Percentiles rank a stretch among this genome's conserved stretches.
These are phyloP conservation scores for Nadsonia fulvescens DNA, from an alignment of 805 yeast genomes.

Conservation along the genomic window DNA sequence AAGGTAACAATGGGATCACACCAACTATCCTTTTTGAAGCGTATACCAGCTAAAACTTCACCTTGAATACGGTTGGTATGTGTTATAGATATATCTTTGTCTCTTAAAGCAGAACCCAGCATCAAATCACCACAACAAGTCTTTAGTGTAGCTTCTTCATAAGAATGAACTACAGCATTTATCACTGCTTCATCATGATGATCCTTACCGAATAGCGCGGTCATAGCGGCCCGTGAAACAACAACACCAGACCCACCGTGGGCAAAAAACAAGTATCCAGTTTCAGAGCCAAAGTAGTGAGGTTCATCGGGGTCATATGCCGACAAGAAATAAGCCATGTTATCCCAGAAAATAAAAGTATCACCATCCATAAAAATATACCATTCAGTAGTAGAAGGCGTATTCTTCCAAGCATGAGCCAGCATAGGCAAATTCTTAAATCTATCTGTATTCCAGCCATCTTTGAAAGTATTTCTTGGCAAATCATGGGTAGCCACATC, in stretches of 20 bases:
- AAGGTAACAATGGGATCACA: conserved; percentile 17
- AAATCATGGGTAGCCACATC: conserved; percentile 8
- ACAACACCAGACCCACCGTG: conserved; percentile 24
- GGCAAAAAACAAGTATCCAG: conserved; percentile 16
- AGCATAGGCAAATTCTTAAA: conserved; percentile 22
- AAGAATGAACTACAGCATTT: conserved; percentile 7
- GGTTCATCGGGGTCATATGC: conserved; percentile 14
- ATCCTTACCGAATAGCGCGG: conserved; percentile 12
- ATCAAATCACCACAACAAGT: conserved; percentile 22
- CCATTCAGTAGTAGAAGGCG: conserved; percentile 18
- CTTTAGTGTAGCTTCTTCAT: conserved; percentile 9
- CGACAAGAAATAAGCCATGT: conserved; percentile 12
- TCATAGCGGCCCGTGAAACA: conserved; percentile 17
- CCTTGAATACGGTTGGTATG: conserved; percentile 17
- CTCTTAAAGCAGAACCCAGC: conserved; percentile 14
- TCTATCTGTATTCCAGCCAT: conserved; percentile 20
- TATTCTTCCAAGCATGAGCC: conserved; percentile 16
- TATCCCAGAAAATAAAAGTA: conserved; percentile 16
- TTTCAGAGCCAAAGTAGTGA: conserved; percentile 18
- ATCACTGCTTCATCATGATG: conserved; percentile 7
- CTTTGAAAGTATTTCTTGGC: conserved; percentile 8
- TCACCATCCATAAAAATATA: conserved; percentile 21
- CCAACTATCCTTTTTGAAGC: conserved; percentile 11
- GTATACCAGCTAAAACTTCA: conserved; percentile 11
- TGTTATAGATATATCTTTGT: conserved; percentile 7